phyloP scores from a whole-genome alignment of 2,329 filamentous ascomycete species.

The Boeremia exigua region DNA sequence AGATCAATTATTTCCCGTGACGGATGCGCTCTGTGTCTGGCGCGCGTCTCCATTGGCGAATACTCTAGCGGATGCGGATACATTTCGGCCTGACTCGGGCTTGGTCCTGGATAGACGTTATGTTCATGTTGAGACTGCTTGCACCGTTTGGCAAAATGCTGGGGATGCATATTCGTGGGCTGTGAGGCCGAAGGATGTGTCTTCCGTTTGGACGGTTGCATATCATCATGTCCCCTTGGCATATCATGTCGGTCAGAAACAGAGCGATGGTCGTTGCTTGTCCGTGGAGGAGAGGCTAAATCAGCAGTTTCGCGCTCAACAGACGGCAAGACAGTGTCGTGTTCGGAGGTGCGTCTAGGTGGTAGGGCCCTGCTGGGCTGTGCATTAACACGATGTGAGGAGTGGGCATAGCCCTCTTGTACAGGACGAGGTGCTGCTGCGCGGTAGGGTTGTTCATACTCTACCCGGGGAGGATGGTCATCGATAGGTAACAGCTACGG shows the following conservation, averaged over 20 bases:
- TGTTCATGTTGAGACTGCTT: background rate
- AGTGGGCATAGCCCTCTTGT: conserved; percentile 21
- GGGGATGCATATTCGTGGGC: conserved; percentile 5
- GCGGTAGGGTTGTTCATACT: conserved; percentile 23
- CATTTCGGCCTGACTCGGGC: background rate
- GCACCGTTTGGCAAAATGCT: background rate
- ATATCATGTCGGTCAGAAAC: conserved; percentile 11
- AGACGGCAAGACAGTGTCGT: conserved; percentile 43
- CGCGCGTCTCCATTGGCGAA: conserved; percentile 19
- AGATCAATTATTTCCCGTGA: conserved; percentile 31
- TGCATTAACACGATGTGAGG: conserved; percentile 24
- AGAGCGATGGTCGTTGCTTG: conserved; percentile 7
- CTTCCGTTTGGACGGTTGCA: conserved; percentile 30
- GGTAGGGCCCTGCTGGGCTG: conserved; percentile 18
- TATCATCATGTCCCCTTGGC: conserved; percentile 14
- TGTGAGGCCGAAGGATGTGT: conserved; percentile 17
- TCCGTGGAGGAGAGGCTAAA: conserved; percentile 24
- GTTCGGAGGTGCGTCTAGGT: conserved; percentile 35
- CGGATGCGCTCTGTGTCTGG: conserved; percentile 16
- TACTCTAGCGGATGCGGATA: conserved; percentile 7
- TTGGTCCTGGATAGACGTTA: background rate
- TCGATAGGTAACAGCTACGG: conserved; percentile 40
- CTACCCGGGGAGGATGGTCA: conserved; percentile 20
- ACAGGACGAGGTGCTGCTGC: conserved; percentile 14
- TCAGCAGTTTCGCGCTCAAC: conserved; percentile 40